A percentile compares a stretch with the other conserved stretches of the same genome.
These are phyloP conservation scores for Warburgia ugandensis DNA, from an alignment of 164 flowering plant genomes.

Conservation along the genomic window DNA sequence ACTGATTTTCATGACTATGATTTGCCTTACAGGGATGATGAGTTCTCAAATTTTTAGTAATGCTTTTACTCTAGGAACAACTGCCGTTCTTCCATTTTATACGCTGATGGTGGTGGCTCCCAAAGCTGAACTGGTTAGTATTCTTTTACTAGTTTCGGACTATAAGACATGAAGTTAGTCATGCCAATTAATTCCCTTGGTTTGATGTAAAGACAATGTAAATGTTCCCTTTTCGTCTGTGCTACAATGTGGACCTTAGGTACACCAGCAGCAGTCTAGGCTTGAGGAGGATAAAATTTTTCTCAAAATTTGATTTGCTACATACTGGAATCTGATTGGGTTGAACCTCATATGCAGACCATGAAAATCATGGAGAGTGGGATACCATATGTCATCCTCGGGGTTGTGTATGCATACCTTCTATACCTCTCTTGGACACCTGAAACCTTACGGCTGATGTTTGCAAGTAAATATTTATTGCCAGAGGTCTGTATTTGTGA, in stretches of 20 bases:
- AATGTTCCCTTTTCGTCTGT: no score
- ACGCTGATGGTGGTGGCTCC: slow-evolving; percentile 93
- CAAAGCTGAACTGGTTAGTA: slow-evolving; percentile 54
- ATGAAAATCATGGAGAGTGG: slow-evolving; percentile 61
- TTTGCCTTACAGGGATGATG: slow-evolving; percentile 50
- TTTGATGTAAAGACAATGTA: no score
- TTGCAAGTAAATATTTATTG: slow-evolving; percentile 78
- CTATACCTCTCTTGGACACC: slow-evolving; percentile 92
- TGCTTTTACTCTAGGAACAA: slow-evolving; percentile 77
- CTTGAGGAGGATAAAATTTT: no score
- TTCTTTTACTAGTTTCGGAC: no score
- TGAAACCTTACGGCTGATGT: slow-evolving; percentile 64
- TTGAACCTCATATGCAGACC: slow-evolving; percentile 47
- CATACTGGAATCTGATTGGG: neutral
- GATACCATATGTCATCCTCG: slow-evolving; percentile 67
- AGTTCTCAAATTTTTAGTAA: slow-evolving; percentile 62
- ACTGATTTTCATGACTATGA: neutral
- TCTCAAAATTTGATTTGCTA: no score
- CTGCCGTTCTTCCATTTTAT: slow-evolving; percentile 92
- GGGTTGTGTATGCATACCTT: slow-evolving; percentile 70
- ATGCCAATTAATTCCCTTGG: no score
- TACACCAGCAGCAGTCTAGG: no score
- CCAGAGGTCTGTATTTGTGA: slow-evolving; percentile 75
- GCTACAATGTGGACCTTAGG: no score
- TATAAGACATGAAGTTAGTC: no score